Evolutionary conservation across 2,329 filamentous ascomycete genomes (phyloP), one percentile per base, ranked within the genome.

Genomic region (Alternaria gaisen): DNA sequence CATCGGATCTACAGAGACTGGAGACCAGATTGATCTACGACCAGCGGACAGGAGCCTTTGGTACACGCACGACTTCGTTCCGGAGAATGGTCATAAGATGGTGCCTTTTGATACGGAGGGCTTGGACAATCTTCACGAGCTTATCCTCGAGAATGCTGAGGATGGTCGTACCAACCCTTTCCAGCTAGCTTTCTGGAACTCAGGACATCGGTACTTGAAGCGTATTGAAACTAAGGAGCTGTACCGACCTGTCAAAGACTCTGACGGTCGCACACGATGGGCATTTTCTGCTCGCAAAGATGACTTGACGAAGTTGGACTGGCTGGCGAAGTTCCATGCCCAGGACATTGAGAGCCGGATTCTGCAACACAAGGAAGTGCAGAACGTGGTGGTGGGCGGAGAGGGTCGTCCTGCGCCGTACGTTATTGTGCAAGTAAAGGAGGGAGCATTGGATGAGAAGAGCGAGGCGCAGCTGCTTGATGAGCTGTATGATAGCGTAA

Each of bases 211-310:
- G 0, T 63, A 76, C 10, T 42, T 66, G 1, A 51, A 73, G 3
- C 72, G 70, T 36, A 80, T 78, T 36, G 66, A 65, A 6, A 80
- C 77, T 22, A 73, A 71, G 16, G 80, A 82, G 47, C 60, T 82
- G 0, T 80, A 68, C 72, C 38, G 59, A 62, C 24, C 69, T 41
- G 14, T 79, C 74, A 63, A 54, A 38, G 69, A 67, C 32, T 24
- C 24, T n/a, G 69, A 69, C 18, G 68, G 66, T 7, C 44, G 51
- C 6, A 68, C 61, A 7, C 40, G 65, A 44, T 72, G 69, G 68
- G 42, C 47, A 12, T 68, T 68, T 38, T 50, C 38, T 2, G 53
- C 61, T 1, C 61, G 66, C 26, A 72, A 68, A 52, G 68, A 72
- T 30, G 69, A 72, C 51, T 48, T 70, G 58, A 69, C 65, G 16